Evolutionary conservation across 139 green algal species (phyloP), one percentile per base, ranked within the genome.

Genomic region (Picochlorum sp.): DNA sequence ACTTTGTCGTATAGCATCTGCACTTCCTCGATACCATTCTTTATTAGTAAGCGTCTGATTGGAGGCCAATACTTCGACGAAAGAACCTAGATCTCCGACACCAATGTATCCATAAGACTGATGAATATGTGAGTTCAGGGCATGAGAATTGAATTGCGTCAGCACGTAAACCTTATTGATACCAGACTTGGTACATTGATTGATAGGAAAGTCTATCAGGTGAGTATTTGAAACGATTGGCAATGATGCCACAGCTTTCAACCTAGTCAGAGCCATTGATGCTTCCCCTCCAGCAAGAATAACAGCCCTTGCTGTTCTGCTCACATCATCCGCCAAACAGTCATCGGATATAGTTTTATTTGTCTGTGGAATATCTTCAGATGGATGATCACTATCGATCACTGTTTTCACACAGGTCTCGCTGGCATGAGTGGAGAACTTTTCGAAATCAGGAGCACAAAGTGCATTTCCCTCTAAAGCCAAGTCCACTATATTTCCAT

Each of bases 111-210:
- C 75, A 62, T 85, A 85, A 52, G 34, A 64, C 6, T 30, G 47
- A 28, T 57, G 51, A 34, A 85, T 70, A 63, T 85, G 76, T 21
- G 68, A 74, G 62, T 85, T 85, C 2, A 85, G 69, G 4, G 49
- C 64, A 66, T 81, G 66, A 23, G 63, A 76, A 60, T 85, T 77
- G 72, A 79, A 85, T 65, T 85, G 78, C 8, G 78, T 85, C 50
- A 85, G 65, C 30, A 85, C 78, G 34, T 83, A 83, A 66, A 85
- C 75, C 37, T 84, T 84, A 68, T 84, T 85, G 59, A 85, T 60
- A 55, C 79, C 79, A 23, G 76, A 64, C 9, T 65, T 63, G 11
- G 84, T 73, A 69, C 72, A 81, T 65, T 85, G 84, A 56, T 76
- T 84, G 65, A 85, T 77, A 3, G 79, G 66, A 4, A 84, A 47